Base-by-base conservation (phyloP, 352 stramenopile species). In the Globisporangium radiosum region DNA sequence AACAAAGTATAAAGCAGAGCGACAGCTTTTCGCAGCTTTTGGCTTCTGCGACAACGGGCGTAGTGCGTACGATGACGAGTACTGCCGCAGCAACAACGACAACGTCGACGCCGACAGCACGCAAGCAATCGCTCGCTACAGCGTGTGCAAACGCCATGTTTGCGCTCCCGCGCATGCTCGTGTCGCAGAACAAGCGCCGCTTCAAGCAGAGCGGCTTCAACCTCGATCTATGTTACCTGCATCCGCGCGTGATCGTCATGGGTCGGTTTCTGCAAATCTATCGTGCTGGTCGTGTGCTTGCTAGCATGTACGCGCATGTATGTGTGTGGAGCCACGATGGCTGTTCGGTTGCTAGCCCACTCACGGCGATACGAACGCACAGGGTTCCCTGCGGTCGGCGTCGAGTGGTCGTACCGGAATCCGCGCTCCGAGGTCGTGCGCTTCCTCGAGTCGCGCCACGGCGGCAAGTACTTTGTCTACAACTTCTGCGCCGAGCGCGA, bases 131-230 rank as follows among this genome's bases (percentile, higher is more conserved):
- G 38, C 1, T 80, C 65, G 63, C 58, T 25, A 62, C 54, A 36
- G 36, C 62, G 43, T 82, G 71, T 49, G 45, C 59, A 9, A 70
- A 66, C 55, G 49, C 59, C 38, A 45, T 90, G 50, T 68, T 85
- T 45, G 66, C 69, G 7, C 33, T 90, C 37, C 75, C 81, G 36
- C 73, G 81, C 69, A 64, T 73, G 47, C 76, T 90, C 56, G 81
- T 91, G 52, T 91, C 81, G 50, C 79, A 91, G 63, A 89, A 91
- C 75, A 91, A 88, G 58, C 71, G 73, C 14, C 78, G 81, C 55
- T 89, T 76, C 60, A 68, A 75, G 44, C 54, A 78, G 44, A 70
- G 76, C 48, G 79, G 77, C 54, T 91, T 77, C 47, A 76, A 89
- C 60, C 67, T 91, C 25, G 81, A 91, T 53, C 69, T 91, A 62